Evolutionary conservation across 2,329 filamentous ascomycete genomes (phyloP), one percentile per base, ranked within the genome.

Genomic region (Colletotrichum lindemuthianum): DNA sequence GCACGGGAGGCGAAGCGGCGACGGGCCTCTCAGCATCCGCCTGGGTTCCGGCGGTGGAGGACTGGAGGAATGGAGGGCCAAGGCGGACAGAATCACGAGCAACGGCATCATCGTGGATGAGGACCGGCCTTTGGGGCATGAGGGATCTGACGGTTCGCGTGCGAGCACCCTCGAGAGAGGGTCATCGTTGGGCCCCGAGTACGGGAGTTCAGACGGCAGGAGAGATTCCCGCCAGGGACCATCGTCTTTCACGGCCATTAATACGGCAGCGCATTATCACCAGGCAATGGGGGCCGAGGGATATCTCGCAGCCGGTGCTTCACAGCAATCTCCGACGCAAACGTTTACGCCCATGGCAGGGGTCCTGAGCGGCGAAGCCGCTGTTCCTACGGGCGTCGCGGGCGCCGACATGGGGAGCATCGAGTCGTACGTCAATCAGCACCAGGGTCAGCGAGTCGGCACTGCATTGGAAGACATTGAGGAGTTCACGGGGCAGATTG

Each of bases 31-130:
- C 13, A 79, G 77, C 39, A 73, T 84, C n/a, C 76, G 78, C 3
- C 72, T 80, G 51, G 79, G 78, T 2, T 79, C 77, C 6, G 66
- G 67, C 3, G 82, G 84, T 12, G 86, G 84, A 39, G 86, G 83
- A 1, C 73, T 86, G 4, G 84, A 86, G 66, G 84, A 87, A 68
- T 88, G 84, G 74, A 82, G 80, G 65, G 73, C 79, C 9, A 72
- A 79, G 51, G 70, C 70, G 1, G 70, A 69, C 41, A 75, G 74
- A 60, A 75, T 82, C 10, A 80, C 80, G 63, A 81, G 81, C 66
- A 80, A 83, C 48, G 80, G 81, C 41, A 73, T 73, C 36, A 78
- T 82, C 9, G 70, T 76, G 36, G 69, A 74, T 9, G 75, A 77
- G 67, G 54, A 68, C 55, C 41, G 72, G 72, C 55, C 70, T 63